These are phyloP conservation scores for Lepidopterella palustris DNA, from an alignment of 495 filamentous ascomycete species.

Conservation along the genomic window DNA sequence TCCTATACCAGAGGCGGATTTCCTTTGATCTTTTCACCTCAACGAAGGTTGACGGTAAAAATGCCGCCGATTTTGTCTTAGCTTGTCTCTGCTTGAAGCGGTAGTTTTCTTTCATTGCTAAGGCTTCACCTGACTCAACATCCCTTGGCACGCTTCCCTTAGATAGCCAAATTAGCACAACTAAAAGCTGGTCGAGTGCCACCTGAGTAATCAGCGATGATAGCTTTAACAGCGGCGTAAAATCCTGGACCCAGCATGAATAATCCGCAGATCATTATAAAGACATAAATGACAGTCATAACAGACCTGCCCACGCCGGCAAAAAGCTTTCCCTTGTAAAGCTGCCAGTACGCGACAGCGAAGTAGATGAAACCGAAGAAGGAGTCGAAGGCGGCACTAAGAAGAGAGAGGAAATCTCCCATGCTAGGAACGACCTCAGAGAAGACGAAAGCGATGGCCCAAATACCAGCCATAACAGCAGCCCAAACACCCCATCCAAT, in stretches of 20 bases:
- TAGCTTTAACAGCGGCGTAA: constrained; percentile 49
- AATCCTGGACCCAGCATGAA: constrained; percentile 48
- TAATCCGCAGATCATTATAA: constrained; percentile 40
- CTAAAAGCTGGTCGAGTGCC: constrained; percentile 41
- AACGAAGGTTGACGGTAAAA: too few species aligned
- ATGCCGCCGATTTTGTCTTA: too few species aligned
- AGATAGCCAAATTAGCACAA: constrained; percentile 44
- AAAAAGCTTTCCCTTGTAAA: constrained; percentile 38
- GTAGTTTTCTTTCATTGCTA: too few species aligned
- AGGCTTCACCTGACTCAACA: too few species aligned
- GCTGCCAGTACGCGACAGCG: constrained; percentile 47
- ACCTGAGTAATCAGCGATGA: constrained; percentile 43
- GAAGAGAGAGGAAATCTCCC: constrained; percentile 18
- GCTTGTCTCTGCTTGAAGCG: too few species aligned
- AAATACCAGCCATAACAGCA: constrained; percentile 39
- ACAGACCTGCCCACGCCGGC: constrained; percentile 27
- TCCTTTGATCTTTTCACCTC: too few species aligned
- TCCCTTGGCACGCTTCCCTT: background rate
- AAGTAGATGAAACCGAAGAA: constrained; percentile 43
- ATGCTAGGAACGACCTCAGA: constrained; percentile 43
- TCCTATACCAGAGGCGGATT: too few species aligned
- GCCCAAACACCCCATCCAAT: constrained; percentile 44
- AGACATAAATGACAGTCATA: constrained; percentile 41
- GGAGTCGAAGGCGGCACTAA: constrained; percentile 27
- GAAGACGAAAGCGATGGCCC: constrained; percentile 40